Base-by-base conservation (phyloP, 2,329 filamentous ascomycete genomes). In the Hymenoscyphus albidus region DNA sequence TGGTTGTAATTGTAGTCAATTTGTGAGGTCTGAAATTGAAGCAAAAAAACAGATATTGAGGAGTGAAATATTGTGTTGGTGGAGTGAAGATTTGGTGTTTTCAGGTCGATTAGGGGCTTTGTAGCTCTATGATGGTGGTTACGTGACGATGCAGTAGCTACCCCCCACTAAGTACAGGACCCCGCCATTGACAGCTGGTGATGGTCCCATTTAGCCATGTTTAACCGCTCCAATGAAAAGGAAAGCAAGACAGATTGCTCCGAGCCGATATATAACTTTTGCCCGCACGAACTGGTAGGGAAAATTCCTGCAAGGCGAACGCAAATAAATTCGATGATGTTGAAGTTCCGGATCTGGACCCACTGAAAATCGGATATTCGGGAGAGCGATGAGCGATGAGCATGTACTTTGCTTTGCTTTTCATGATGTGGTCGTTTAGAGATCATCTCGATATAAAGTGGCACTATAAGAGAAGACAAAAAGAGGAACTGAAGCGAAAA, bases 201-300 rank as follows among this genome's bases (percentile, higher is more conserved):
- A 35, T 9, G 44, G 32, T 27, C 55, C 18, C 39, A 38, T 68
- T 67, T 68, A 68, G 40, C 65, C 66, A 63, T 59, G 18, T 64
- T 70, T 70, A 72, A 51, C 69, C 69, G 71, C 66, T 16, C 71
- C 70, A 72, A 71, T 72, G 62, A 71, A 1, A 59, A 38, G 3
- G 9, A 35, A 5, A 7, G 35, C 35, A 35, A 35, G 35, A 35
- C 35, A 35, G 5, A 35, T 35, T 35, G 35, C 35, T 35, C 35
- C 35, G 35, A 10, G 9, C 35, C 35, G 35, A 10, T 35, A 35
- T 35, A 6, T 35, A 10, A 35, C 35, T 35, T 35, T 10, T 35
- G 6, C 27, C 27, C 27, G 27, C 27, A 27, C 27, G 27, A 27
- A 35, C 3, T 35, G 6, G 35, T 35, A 35, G 35, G 35, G 35